Conservation (phyloP, 495 filamentous ascomycete genomes). For the Neurospora tetrasperma region DNA sequence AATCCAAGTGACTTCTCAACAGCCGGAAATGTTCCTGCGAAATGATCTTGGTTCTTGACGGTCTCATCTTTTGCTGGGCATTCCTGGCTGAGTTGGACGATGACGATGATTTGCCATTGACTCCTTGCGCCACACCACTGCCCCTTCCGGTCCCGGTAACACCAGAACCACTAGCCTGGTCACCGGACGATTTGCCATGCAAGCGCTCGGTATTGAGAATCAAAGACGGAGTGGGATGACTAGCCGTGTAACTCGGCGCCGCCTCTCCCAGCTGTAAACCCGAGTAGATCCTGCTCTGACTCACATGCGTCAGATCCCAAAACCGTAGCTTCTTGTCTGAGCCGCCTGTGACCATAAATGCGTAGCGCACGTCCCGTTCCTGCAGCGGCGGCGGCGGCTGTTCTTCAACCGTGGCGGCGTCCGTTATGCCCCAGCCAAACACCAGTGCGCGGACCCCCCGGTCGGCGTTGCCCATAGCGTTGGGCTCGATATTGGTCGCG, state of each 20-base stretch:
- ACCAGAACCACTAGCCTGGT: slow-evolving; percentile 24
- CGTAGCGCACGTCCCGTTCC: slow-evolving; percentile 42
- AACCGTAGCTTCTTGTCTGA: slow-evolving; percentile 85
- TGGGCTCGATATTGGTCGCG: slow-evolving; percentile 57
- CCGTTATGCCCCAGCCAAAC: slow-evolving; percentile 37
- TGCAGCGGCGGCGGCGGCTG: slow-evolving; percentile 14
- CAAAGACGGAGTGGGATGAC: slow-evolving; percentile 57
- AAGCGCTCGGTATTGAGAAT: slow-evolving; percentile 63
- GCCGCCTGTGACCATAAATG: slow-evolving; percentile 77
- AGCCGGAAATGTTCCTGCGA: slow-evolving; percentile 78
- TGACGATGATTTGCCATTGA: slow-evolving; percentile 17
- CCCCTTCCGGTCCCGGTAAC: slow-evolving; percentile 20
- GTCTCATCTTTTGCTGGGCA: slow-evolving; percentile 27
- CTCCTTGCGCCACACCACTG: slow-evolving; percentile 17
- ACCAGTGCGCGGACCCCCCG: slow-evolving; percentile 52
- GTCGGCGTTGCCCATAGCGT: slow-evolving; percentile 36
- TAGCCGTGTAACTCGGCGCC: slow-evolving; percentile 60
- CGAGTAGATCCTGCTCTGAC: slow-evolving; percentile 66
- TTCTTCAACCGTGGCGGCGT: slow-evolving; percentile 30
- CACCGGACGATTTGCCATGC: slow-evolving; percentile 32
- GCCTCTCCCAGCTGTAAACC: slow-evolving; percentile 63
- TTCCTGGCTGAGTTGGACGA: slow-evolving; percentile 10
- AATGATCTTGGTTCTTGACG: slow-evolving; percentile 76
- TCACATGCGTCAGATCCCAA: slow-evolving; percentile 73
- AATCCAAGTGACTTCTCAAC: slow-evolving; percentile 78